Evolutionary conservation across 352 stramenopile species (phyloP), one percentile per base, ranked within the genome.

Genomic region (Pythium insidiosum): DNA sequence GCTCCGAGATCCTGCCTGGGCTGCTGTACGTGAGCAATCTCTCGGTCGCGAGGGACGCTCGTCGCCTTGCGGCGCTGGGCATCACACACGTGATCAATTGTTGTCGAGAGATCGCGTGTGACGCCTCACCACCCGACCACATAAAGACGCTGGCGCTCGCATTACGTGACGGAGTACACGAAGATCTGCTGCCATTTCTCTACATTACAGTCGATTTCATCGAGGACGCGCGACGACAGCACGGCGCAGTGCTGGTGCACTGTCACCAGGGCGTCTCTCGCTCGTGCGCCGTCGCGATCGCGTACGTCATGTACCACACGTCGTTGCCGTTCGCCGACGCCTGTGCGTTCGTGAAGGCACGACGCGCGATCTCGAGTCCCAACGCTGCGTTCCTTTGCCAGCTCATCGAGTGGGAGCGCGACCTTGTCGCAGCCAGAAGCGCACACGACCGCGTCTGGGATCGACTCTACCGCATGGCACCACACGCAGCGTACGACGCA

Each of bases 201-300:
- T 62, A 64, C 10, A 47, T 58, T 39, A 62, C 78, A 16, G 41
- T 83, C 30, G 47, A 60, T 11, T 83, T 63, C 20, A 69, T 89
- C 33, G 37, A 65, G 0, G n/a, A n/a, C n/a, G 22, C 11, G 3
- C 63, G 53, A 7, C 51, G 47, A 16, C 20, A 62, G 15, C 30
- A 19, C 10, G 12, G 22, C 4, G 30, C 44, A 5, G 65, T 84
- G 19, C 30, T 89, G 3, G 40, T 89, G 6, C 71, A 89, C 29
- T 89, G 76, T 22, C 72, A 89, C 28, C 71, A 86, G 50, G 76
- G 76, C 34, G 53, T 89, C 19, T 89, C 76, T 12, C 61, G 76
- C 20, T 87, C 74, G 0, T 89, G 76, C 39, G 69, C 74, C 0
- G 56, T 85, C 33, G 76, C 64, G 7, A 68, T 85, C 41, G 72